Evolutionary conservation across 2,329 filamentous ascomycete genomes (phyloP), one percentile per base, ranked within the genome.

Genomic region (Scytalidium lignicola): DNA sequence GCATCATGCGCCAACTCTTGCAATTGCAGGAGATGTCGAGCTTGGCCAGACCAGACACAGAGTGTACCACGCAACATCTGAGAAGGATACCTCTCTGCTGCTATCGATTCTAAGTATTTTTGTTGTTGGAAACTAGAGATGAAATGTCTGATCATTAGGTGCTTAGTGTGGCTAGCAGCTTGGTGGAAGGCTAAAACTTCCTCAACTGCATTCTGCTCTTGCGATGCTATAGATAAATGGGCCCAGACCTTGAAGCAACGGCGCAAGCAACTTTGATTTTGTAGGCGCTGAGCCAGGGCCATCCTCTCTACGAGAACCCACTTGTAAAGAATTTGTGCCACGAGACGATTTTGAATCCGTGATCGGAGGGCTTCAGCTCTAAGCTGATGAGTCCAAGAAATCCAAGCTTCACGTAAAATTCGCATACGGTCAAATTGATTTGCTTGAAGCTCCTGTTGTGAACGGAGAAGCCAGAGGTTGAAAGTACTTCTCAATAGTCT

Each of bases 311-410:
- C 72, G 23, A 85, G 58, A n/a, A 78, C 71, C 81, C 80, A 85
- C 62, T 73, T 80, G 62, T 82, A 83, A 52, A 85, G 67, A 6
- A 70, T 65, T 58, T 84, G 74, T 23, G 77, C 65, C 40, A 78
- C 67, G 39, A 83, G 55, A 3, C 81, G 74, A 53, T 79, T 74
- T 53, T 83, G 71, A 43, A 83, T 77, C 13, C 72, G 74, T 18
- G 71, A 67, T 44, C 65, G 67, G 2, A 85, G 63, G 15, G 74
- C 73, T 55, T 74, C 70, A 52, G 71, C 74, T 17, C 82, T 78
- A 15, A 83, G 68, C 15, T 68, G 68, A 57, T 85, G 78, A 54
- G 84, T 85, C 83, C 82, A 86, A 10, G 69, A 67, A 1, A 74
- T 82, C 70, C 78, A 82, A 3, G 77, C 70, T 60, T 80, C 80